Evolutionary conservation across 1,284 basidiomycete genomes (phyloP).

Genomic region (Rhizoctonia solani): DNA sequence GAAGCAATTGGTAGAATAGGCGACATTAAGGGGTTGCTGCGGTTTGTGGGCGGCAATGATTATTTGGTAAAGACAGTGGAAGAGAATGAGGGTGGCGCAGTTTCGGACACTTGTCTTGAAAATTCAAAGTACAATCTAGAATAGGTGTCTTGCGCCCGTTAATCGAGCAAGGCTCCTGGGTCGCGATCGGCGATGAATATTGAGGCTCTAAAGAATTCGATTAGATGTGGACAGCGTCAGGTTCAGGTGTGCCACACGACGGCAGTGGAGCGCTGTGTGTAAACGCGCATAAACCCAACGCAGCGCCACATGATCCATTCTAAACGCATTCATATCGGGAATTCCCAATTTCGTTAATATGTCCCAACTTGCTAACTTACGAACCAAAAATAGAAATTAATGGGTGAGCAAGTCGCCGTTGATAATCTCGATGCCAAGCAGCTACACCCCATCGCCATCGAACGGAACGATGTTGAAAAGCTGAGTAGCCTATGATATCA

Average conservation of each 20-base stretch:
- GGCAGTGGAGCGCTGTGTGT: background rate
- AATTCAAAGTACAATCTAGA: background rate
- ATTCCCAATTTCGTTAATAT: background rate
- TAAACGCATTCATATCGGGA: background rate
- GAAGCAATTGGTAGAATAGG: conserved; percentile 8
- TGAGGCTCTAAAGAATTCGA: background rate
- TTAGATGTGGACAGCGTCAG: background rate
- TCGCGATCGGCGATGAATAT: no score
- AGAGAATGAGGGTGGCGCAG: conserved; percentile 24
- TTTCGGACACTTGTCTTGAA: conserved; percentile 13
- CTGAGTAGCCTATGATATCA: background rate
- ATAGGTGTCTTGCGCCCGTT: background rate
- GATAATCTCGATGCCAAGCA: background rate
- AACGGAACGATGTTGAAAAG: conserved; percentile 6
- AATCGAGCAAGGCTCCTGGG: no score
- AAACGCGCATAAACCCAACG: conserved; percentile 29
- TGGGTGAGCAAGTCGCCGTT: background rate
- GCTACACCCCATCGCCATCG: conserved; percentile 14
- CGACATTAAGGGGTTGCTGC: conserved; percentile 15
- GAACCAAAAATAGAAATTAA: no score
- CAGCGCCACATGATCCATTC: conserved; percentile 17
- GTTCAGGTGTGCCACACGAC: background rate
- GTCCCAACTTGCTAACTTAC: conserved; percentile 13
- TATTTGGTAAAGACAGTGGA: background rate
- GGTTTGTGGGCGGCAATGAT: background rate